Evolutionary conservation across 2,329 filamentous ascomycete species (phyloP), one percentile per base, ranked within the genome.

Genomic region (Tetracladium maxilliforme): DNA sequence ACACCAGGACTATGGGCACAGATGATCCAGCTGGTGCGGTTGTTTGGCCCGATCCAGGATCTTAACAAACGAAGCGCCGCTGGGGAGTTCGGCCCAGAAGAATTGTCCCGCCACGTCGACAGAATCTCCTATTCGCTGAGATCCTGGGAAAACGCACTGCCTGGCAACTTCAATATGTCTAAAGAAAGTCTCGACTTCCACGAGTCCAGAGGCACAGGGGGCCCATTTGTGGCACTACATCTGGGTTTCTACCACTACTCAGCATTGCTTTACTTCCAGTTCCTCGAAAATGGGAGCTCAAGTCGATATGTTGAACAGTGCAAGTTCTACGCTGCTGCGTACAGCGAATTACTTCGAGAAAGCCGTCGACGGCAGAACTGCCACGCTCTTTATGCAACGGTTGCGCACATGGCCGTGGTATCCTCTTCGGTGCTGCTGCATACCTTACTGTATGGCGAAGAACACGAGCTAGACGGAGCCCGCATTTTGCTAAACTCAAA

Each of bases 221-320:
- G 47, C 0, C 31, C 39, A 0, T 51, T 53, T 14, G 33, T 54
- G 4, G 43, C 46, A 10, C 32, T 54, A n/a, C 49, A 53, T 25
- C 28, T 53, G 1, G 47, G 42, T 2, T 51, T 41, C 26, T 42
- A 52, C 22, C 46, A 54, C 29, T 54, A 52, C 28, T 34, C 43
- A 2, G 48, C 43, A 0, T 30, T 52, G n/a, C 40, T 54, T 8
- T 52, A 45, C 25, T 54, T 49, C 27, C 45, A 41, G 10, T 52
- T 44, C 24, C 41, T 54, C 4, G 48, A 52, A 16, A 26, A 25
- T 6, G 26, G 35, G n/a, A 26, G 16, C 4, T 10, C 18, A 5
- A 11, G 14, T 8, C 24, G 21, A 21, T 33, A 35, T 16, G 29
- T 30, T 10, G 21, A 31, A 12, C 30, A 32, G 3, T 44, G 47